These are phyloP conservation scores for Penicillium capsulatum DNA, from an alignment of 2,329 filamentous ascomycete species.

Conservation along the genomic window DNA sequence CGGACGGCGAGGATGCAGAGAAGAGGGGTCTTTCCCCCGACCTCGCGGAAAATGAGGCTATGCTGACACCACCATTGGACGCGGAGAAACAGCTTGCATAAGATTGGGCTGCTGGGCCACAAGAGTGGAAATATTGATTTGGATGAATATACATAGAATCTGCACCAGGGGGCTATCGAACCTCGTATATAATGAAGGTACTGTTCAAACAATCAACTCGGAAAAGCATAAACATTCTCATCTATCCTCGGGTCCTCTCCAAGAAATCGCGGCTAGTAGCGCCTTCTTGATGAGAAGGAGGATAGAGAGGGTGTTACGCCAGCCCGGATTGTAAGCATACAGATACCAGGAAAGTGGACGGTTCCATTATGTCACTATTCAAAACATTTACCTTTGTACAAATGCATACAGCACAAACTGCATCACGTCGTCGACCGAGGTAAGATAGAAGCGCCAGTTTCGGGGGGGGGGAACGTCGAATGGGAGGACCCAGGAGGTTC, in stretches of 20 bases:
- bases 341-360: too few relatives aligned
- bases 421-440: too few relatives aligned
- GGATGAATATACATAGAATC: too few relatives aligned
- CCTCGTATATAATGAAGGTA: too few relatives aligned
- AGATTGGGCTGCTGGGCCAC: too few relatives aligned
- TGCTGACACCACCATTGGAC: conserved; percentile 33
- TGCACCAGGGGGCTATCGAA: too few relatives aligned
- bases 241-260: conserved; percentile 29
- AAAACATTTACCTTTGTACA: not conserved
- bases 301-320: conserved; percentile 16
- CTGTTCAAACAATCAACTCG: too few relatives aligned
- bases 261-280: conserved; percentile 38
- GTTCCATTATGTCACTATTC: not conserved
- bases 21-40: conserved; percentile 4
- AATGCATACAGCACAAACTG: too few relatives aligned
- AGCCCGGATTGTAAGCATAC: not conserved
- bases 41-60: conserved; percentile 10
- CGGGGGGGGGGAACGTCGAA: too few relatives aligned
- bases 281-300: conserved; percentile 35
- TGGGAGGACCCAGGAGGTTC: too few relatives aligned
- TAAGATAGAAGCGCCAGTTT: too few relatives aligned
- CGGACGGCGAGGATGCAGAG: conserved; percentile 2
- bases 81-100: conserved; percentile 24
- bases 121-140: too few relatives aligned
- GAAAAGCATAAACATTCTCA: not conserved